phyloP scores from a whole-genome alignment of 495 filamentous ascomycete species.

The Oleoguttula mirabilis region DNA sequence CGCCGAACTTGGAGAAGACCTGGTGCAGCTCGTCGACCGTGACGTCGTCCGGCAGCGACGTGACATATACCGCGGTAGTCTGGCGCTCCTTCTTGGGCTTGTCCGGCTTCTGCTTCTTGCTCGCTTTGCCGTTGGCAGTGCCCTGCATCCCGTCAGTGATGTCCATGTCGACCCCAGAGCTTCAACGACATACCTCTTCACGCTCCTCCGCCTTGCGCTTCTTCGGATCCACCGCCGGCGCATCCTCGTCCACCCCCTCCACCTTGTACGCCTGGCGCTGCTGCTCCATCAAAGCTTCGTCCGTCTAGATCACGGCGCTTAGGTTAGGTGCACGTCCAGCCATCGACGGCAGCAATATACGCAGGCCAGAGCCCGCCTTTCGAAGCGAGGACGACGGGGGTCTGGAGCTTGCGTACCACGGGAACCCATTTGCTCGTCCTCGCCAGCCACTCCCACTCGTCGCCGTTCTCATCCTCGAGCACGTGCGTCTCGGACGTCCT shows the following conservation, averaged over 20 bases:
- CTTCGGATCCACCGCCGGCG: slow-evolving; percentile 39
- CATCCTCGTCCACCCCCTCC: slow-evolving; percentile 51
- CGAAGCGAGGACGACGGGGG: background rate
- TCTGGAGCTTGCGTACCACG: slow-evolving; percentile 19
- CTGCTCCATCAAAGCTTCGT: slow-evolving; percentile 66
- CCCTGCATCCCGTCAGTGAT: too few relatives aligned
- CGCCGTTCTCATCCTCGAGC: slow-evolving; percentile 71
- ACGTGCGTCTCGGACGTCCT: slow-evolving; percentile 68
- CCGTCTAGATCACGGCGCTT: slow-evolving; percentile 49
- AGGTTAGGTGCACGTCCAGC: too few relatives aligned
- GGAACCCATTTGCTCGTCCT: slow-evolving; percentile 57
- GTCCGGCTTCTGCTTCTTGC: slow-evolving; percentile 41
- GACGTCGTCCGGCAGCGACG: slow-evolving; percentile 66
- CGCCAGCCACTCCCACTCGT: slow-evolving; percentile 72
- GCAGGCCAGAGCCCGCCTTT: slow-evolving; percentile 5
- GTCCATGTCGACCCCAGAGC: too few relatives aligned
- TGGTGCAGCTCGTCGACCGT: slow-evolving; percentile 67
- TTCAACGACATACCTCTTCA: slow-evolving; percentile 16
- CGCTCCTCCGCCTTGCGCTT: slow-evolving; percentile 67
- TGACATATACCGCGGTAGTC: slow-evolving; percentile 87
- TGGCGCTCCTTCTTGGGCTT: slow-evolving; percentile 9
- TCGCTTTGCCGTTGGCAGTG: slow-evolving; percentile 1
- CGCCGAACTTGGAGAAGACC: slow-evolving; percentile 76
- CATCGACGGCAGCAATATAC: too few relatives aligned
- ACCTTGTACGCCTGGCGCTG: slow-evolving; percentile 68